A percentile compares a stretch with the other conserved stretches of the same genome.
phyloP scores from a whole-genome alignment of 1,284 basidiomycete species.

The Taiwanofungus camphoratus region DNA sequence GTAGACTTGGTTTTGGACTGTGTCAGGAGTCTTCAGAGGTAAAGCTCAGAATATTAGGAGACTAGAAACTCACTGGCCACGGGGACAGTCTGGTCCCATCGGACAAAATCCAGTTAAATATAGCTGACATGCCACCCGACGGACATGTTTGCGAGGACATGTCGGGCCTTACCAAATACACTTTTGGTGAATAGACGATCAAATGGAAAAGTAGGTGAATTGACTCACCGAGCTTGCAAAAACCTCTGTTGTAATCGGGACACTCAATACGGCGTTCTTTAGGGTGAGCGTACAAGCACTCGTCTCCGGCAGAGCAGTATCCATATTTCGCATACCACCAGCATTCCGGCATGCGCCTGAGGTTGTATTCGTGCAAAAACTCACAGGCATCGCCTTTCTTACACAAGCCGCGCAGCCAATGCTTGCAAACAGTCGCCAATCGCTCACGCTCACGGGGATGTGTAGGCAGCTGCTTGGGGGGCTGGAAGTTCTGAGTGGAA shows the following conservation, averaged over 20 bases:
- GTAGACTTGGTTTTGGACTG: slow-evolving; percentile 72
- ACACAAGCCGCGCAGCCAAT: slow-evolving; percentile 97
- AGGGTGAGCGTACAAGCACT: slow-evolving; percentile 98
- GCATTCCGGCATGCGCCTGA: slow-evolving; percentile 98
- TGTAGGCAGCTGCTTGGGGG: slow-evolving; percentile 72
- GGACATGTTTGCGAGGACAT: slow-evolving; percentile 91
- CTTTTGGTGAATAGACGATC: slow-evolving; percentile 4
- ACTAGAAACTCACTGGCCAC: slow-evolving; percentile 85
- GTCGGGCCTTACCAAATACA: slow-evolving; percentile 80
- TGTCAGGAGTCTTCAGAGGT: slow-evolving; percentile 9
- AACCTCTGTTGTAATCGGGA: slow-evolving; percentile 93
- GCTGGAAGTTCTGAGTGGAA: slow-evolving; percentile 82
- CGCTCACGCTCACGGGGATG: slow-evolving; percentile 84
- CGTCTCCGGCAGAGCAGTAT: slow-evolving; percentile 96
- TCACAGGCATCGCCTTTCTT: slow-evolving; percentile 99
- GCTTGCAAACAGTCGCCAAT: slow-evolving; percentile 95
- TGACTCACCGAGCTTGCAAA: slow-evolving; percentile 81
- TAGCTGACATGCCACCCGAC: slow-evolving; percentile 84
- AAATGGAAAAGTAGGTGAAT: neutral
- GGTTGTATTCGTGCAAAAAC: slow-evolving; percentile 98
- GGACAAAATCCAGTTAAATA: slow-evolving; percentile 97
- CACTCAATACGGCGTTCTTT: slow-evolving; percentile 92
- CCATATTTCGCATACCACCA: slow-evolving; percentile 99
- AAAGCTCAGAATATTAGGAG: slow-evolving; percentile 5
- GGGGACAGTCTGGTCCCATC: slow-evolving; percentile 83